Percentiles rank a stretch among this genome's conserved stretches.
Conservation (phyloP, 2,329 filamentous ascomycete species). For the Penicillium hordei region DNA sequence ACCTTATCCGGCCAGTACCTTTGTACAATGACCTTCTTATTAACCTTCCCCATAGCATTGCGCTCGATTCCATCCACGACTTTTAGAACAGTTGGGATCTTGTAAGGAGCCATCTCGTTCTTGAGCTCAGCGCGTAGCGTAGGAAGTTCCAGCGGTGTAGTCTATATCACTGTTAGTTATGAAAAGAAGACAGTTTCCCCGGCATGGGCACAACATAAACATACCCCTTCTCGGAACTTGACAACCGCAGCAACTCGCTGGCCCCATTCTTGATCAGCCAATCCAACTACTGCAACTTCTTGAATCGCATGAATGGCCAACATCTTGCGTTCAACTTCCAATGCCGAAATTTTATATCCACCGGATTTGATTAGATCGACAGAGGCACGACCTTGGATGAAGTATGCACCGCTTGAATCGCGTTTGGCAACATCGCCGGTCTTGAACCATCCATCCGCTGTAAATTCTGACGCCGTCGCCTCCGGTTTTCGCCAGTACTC, state of each 20-base stretch:
- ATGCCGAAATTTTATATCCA: slow-evolving; percentile 56
- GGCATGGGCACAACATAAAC: not conserved
- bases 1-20: slow-evolving; percentile 38
- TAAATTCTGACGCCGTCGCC: slow-evolving; percentile 49
- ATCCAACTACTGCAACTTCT: slow-evolving; percentile 55
- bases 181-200: not conserved
- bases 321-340: slow-evolving; percentile 57
- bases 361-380: slow-evolving; percentile 58
- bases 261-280: slow-evolving; percentile 56
- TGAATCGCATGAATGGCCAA: slow-evolving; percentile 50
- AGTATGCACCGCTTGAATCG: slow-evolving; percentile 47
- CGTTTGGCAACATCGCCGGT: slow-evolving; percentile 49
- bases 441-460: slow-evolving; percentile 51
- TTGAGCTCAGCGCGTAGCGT: slow-evolving; percentile 37
- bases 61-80: slow-evolving; percentile 63
- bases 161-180: slow-evolving; percentile 16
- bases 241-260: slow-evolving; percentile 57
- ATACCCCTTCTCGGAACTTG: slow-evolving; percentile 40
- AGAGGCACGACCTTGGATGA: slow-evolving; percentile 54
- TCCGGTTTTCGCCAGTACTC: slow-evolving; percentile 48
- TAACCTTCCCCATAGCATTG: slow-evolving; percentile 81
- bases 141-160: slow-evolving; percentile 31
- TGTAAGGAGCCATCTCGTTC: slow-evolving; percentile 72
- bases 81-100: slow-evolving; percentile 86
- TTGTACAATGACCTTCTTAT: slow-evolving; percentile 42